phyloP scores from a whole-genome alignment of 257 asterid genomes.

The Linderniella brevidens region DNA sequence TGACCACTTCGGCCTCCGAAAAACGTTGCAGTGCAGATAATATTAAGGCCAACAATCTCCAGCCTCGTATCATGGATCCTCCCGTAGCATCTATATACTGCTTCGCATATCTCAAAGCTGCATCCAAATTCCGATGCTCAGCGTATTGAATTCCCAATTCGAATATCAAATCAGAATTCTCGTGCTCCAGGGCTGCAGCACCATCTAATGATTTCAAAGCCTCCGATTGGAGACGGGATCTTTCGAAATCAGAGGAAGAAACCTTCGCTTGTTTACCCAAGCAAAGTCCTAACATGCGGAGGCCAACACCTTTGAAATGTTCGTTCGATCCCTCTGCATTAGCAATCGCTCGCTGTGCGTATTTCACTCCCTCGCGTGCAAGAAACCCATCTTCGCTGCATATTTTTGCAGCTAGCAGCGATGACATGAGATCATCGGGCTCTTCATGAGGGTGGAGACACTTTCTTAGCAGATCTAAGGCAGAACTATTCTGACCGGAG shows the following conservation, averaged over 20 bases:
- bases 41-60: conserved; percentile 86
- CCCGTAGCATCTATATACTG: conserved; percentile 84
- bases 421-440: conserved; percentile 66
- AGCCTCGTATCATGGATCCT: conserved; percentile 67
- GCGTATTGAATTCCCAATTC: conserved; percentile 84
- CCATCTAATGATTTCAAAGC: conserved; percentile 72
- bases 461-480: conserved; percentile 66
- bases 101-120: conserved; percentile 72
- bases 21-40: conserved; percentile 80
- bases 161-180: conserved; percentile 57
- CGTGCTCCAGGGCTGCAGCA: conserved; percentile 60
- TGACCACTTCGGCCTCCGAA: conserved; percentile 80
- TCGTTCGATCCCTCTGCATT: conserved; percentile 36
- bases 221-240: conserved; percentile 84
- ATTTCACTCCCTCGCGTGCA: conserved; percentile 83
- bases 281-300: conserved; percentile 76
- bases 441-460: conserved; percentile 58
- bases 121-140: conserved; percentile 70
- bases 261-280: conserved; percentile 74
- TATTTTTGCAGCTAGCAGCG: conserved; percentile 71
- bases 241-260: conserved; percentile 78
- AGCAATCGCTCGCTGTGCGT: conserved; percentile 55
- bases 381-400: conserved; percentile 60
- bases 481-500: conserved; percentile 47
- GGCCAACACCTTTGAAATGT: conserved; percentile 75